These are phyloP conservation scores for Cyclocybe cylindracea DNA, from an alignment of 768 basidiomycete species.

Conservation along the genomic window DNA sequence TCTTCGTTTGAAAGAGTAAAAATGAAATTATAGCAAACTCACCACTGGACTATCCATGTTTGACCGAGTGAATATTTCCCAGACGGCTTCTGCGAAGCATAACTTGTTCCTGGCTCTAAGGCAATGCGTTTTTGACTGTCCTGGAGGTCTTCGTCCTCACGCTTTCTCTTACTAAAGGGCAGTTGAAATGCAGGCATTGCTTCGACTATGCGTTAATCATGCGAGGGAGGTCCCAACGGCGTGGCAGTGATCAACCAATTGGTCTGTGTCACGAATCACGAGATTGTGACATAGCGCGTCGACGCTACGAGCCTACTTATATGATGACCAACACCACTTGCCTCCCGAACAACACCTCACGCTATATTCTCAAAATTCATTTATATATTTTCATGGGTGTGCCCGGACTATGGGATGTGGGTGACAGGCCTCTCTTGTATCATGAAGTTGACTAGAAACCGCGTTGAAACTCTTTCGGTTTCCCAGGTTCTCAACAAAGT, in stretches of 20 bases:
- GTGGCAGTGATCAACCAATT: too few relatives aligned
- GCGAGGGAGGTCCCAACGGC: neutral
- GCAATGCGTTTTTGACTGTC: slow-evolving; percentile 34
- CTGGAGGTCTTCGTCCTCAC: slow-evolving; percentile 23
- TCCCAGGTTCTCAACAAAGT: slow-evolving; percentile 19
- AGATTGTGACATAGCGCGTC: neutral
- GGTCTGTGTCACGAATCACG: neutral
- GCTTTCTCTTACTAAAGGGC: slow-evolving; percentile 35
- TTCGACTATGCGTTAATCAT: too few relatives aligned
- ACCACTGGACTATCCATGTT: slow-evolving; percentile 82
- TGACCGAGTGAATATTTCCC: slow-evolving; percentile 31
- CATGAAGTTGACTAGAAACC: neutral
- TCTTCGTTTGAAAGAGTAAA: too few relatives aligned
- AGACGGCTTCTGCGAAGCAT: slow-evolving; percentile 16
- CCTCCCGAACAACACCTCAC: neutral
- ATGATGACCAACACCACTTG: too few relatives aligned
- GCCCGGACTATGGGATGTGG: slow-evolving; percentile 29
- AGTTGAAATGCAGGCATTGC: slow-evolving; percentile 30
- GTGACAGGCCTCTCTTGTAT: neutral
- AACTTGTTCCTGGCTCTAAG: slow-evolving; percentile 10
- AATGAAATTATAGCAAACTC: slow-evolving; percentile 7
- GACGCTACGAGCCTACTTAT: neutral
- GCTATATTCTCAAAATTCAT: neutral
- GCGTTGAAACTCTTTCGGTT: neutral
- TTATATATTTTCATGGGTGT: slow-evolving; percentile 21